Conservation (phyloP, 2,329 filamentous ascomycete species). For the Podosphaera fusca region DNA sequence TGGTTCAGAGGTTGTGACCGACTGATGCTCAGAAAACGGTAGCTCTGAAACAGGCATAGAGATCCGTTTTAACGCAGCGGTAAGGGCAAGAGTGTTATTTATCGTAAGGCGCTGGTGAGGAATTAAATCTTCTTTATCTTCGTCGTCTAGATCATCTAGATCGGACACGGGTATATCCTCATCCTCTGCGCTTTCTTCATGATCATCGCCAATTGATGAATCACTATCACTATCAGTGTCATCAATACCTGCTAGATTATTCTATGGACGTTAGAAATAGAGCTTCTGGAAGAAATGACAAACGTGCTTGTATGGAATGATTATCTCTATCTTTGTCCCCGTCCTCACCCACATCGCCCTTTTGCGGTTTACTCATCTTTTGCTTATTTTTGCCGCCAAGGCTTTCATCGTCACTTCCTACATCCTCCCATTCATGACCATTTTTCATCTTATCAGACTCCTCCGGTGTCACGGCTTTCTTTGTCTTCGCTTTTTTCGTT, state of each 20-base stretch:
- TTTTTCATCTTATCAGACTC: conserved; percentile 4
- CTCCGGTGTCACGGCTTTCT: conserved; percentile 17
- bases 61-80: conserved; percentile 58
- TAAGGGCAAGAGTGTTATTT: conserved; percentile 82
- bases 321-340: conserved; percentile 16
- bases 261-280: conserved; percentile 14
- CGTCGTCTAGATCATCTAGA: conserved; percentile 52
- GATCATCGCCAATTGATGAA: conserved; percentile 27
- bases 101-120: conserved; percentile 86
- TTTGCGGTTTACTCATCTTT: background rate
- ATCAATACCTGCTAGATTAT: conserved; percentile 31
- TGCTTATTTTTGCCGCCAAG: background rate
- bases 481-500: conserved; percentile 24
- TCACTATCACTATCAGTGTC: conserved; percentile 30
- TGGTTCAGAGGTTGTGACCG: conserved; percentile 41
- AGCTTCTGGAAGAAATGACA: background rate
- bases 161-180: conserved; percentile 82
- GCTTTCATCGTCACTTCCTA: conserved; percentile 17
- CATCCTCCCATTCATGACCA: conserved; percentile 21
- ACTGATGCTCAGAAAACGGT: conserved; percentile 66
- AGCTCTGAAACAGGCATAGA: conserved; percentile 42
- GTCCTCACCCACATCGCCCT: conserved; percentile 9
- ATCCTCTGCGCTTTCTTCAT: conserved; percentile 44
- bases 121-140: conserved; percentile 67
- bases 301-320: conserved; percentile 7